Evolutionary conservation across 805 yeast species (phyloP), one percentile per base, ranked within the genome.

Genomic region (Schizosaccharomyces osmophilus): DNA sequence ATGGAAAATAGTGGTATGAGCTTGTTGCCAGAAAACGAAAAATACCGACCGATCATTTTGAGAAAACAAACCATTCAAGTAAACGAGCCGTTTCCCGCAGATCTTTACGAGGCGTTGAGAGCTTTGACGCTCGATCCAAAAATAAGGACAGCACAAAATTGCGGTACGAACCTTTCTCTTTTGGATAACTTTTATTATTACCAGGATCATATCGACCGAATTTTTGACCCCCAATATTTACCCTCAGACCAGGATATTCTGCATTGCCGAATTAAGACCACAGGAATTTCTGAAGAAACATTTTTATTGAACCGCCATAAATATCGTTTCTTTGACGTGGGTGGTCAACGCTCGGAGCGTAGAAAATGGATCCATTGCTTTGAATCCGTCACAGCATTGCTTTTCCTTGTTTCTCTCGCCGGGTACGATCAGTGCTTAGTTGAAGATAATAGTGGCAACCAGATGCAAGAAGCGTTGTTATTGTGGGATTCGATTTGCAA

Each of bases 341-440:
- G 95, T 66, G 95, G 95, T 1, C 95, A 86, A 70, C 73, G 95
- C 69, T 80, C 87, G 2, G 95, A 86, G 72, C 78, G 95, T 62
- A 85, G 85, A 68, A 85, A 86, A 70, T 86, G 95, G 95, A 86
- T 86, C 63, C 88, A 86, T 71, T 86, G 94, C 68, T 86, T 86
- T 67, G 90, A 86, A 70, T 84, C 85, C 66, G 94, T 86, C 32
- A 82, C 93, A 0, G 77, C 84, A 59, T 82, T 86, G 55, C 83
- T 86, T 63, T 86, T 85, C 68, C 84, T 94, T 70, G 93, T 85
- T 24, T 85, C 95, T 0, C 71, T 86, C 59, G 80, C 87, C 1
- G 94, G 86, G 68, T 86, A 86, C 69, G 94, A 85, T 70, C 94
- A 85, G 70, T 80, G 79, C 4, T 71, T 86, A 63, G 71, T 84